Evolutionary conservation across 208 protist species (phyloP).

Genomic region (Leishmania tarentolae): DNA sequence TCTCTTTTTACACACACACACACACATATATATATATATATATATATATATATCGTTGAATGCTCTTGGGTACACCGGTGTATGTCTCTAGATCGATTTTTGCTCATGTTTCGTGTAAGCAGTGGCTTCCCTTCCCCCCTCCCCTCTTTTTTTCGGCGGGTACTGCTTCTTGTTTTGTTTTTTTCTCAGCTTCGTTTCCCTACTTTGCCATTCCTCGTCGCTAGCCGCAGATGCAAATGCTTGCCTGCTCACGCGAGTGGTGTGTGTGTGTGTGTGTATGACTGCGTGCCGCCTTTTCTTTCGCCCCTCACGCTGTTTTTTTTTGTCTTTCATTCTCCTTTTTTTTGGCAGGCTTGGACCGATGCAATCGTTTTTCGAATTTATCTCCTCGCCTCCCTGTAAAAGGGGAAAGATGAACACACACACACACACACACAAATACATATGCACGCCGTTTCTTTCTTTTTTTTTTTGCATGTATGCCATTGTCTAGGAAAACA

Average conservation of each 20-base stretch:
- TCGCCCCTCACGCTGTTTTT: background rate
- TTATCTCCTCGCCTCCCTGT: background rate
- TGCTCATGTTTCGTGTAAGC: background rate
- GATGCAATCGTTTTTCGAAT: background rate
- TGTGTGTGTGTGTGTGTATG: background rate
- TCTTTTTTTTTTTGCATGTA: background rate
- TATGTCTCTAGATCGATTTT: background rate
- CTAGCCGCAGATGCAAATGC: background rate
- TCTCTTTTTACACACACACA: background rate
- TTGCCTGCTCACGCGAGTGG: background rate
- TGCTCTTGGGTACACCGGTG: background rate
- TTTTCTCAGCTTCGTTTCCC: background rate
- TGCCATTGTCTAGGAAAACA: background rate
- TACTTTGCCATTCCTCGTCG: background rate
- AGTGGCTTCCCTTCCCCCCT: background rate
- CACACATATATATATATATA: constrained; percentile 1
- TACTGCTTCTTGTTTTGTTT: background rate
- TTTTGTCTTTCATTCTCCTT: background rate
- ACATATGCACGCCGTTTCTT: background rate
- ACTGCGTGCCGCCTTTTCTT: background rate
- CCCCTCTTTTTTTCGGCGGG: background rate
- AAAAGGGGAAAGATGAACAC: background rate
- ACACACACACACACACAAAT: background rate
- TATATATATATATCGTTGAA: background rate
- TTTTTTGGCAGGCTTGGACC: background rate